A percentile compares a stretch with the other conserved stretches of the same genome.
Conservation (phyloP, 768 basidiomycete genomes). For the Mycena maculata region DNA sequence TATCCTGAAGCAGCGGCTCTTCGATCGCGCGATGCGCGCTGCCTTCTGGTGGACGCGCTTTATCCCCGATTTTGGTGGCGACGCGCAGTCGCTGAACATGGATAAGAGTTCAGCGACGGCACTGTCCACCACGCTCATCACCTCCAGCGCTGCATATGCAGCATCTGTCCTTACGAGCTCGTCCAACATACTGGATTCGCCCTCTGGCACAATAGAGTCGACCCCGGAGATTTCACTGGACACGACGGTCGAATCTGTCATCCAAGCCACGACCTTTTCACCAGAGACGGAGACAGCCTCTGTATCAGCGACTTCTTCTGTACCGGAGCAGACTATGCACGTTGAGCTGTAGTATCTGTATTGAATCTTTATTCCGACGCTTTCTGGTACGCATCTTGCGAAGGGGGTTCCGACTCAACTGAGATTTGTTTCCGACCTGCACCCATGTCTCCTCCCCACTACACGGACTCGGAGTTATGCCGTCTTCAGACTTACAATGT, state of each 20-base stretch:
- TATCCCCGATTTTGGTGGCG: conserved; percentile 62
- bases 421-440: too few species aligned
- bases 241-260: background rate
- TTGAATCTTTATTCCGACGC: background rate
- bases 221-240: background rate
- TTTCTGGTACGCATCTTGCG: too few species aligned
- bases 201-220: background rate
- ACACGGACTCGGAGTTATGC: too few species aligned
- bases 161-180: conserved; percentile 17
- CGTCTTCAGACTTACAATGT: too few species aligned
- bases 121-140: conserved; percentile 16
- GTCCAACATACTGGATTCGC: background rate
- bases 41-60: conserved; percentile 92
- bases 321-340: conserved; percentile 15
- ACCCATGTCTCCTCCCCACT: too few species aligned
- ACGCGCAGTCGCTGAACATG: conserved; percentile 46
- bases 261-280: background rate
- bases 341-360: conserved; percentile 21
- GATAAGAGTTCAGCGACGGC: conserved; percentile 47
- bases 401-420: too few species aligned
- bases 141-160: conserved; percentile 16
- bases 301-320: background rate
- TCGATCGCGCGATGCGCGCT: conserved; percentile 82
- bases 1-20: conserved; percentile 87
- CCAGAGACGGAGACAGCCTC: background rate